Percentiles rank a stretch among this genome's conserved stretches.
Evolutionary conservation across 176 grass and related monocot genomes (phyloP).

Genomic region (Cenchrus fungigraminus): DNA sequence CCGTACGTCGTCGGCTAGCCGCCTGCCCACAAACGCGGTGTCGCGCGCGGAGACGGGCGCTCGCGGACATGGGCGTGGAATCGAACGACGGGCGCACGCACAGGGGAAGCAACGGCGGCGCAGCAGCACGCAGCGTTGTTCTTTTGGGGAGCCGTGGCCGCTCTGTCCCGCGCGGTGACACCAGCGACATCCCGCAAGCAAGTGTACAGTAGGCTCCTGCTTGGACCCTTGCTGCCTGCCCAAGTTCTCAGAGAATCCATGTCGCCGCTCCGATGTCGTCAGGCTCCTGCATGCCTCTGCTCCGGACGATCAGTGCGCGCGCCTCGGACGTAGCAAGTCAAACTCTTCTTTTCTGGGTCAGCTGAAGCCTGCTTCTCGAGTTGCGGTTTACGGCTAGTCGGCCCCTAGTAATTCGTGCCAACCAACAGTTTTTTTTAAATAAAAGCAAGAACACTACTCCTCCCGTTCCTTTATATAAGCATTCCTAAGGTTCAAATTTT

Average conservation of each 20-base stretch:
- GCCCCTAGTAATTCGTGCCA: neutral
- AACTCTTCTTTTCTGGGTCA: constrained; percentile 1
- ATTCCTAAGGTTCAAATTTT: no score
- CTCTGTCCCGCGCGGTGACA: constrained; percentile 25
- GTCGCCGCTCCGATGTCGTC: neutral
- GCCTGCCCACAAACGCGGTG: neutral
- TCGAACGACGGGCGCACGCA: neutral
- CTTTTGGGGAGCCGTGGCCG: neutral
- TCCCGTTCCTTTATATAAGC: no score
- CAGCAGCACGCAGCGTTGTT: neutral
- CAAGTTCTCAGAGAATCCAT: constrained; percentile 20
- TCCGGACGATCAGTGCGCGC: neutral
- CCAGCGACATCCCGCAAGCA: constrained; percentile 32
- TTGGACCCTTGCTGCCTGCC: constrained; percentile 5
- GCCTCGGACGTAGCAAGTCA: neutral
- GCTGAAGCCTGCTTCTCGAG: neutral
- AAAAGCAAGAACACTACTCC: no score
- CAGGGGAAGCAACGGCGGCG: neutral
- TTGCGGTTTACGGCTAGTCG: neutral
- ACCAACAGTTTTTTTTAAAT: no score
- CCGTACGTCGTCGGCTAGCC: constrained; percentile 18
- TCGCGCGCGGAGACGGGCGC: neutral
- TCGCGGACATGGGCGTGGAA: constrained; percentile 28
- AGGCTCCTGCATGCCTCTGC: neutral
- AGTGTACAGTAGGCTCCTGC: neutral